Conservation (phyloP, 2,329 filamentous ascomycete species). For the Zymoseptoria brevis region DNA sequence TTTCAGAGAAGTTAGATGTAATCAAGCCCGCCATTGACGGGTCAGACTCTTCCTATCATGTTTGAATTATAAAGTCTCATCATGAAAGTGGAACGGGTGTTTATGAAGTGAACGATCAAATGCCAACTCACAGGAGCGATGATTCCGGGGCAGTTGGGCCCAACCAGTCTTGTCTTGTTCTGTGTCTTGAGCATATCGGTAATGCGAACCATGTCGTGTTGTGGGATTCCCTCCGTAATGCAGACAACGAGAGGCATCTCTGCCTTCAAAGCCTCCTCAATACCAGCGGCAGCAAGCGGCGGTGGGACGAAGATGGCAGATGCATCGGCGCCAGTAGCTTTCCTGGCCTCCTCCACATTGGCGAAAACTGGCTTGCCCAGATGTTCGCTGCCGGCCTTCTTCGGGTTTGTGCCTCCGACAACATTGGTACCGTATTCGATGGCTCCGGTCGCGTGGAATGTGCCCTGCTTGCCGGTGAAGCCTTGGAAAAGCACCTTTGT, state of each 20-base stretch:
- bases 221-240: constrained; percentile 96
- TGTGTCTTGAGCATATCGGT: constrained; percentile 97
- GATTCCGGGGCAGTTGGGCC: constrained; percentile 96
- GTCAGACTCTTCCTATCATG: constrained; percentile 35
- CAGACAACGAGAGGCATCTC: constrained; percentile 94
- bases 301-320: constrained; percentile 97
- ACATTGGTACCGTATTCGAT: constrained; percentile 99
- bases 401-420: constrained; percentile 96
- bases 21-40: constrained; percentile 25
- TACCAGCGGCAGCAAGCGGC: constrained; percentile 83
- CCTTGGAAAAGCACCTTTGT: constrained; percentile 97
- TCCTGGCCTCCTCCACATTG: constrained; percentile 78
- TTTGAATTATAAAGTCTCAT: constrained; percentile 23
- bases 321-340: constrained; percentile 81
- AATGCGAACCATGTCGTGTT: constrained; percentile 99
- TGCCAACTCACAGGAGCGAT: constrained; percentile 59
- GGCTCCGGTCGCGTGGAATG: constrained; percentile 94
- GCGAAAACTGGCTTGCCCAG: constrained; percentile 89
- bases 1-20: constrained; percentile 15
- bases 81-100: constrained; percentile 9
- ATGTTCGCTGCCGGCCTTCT: constrained; percentile 89
- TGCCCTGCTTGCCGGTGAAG: constrained; percentile 67
- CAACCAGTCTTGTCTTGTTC: constrained; percentile 91
- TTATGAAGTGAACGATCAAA: background rate
- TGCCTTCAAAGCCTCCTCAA: constrained; percentile 89